Percentiles rank a stretch among this genome's conserved stretches.
Conservation (phyloP, 1,139 yeast genomes). For the Debaryomyces sp. region DNA sequence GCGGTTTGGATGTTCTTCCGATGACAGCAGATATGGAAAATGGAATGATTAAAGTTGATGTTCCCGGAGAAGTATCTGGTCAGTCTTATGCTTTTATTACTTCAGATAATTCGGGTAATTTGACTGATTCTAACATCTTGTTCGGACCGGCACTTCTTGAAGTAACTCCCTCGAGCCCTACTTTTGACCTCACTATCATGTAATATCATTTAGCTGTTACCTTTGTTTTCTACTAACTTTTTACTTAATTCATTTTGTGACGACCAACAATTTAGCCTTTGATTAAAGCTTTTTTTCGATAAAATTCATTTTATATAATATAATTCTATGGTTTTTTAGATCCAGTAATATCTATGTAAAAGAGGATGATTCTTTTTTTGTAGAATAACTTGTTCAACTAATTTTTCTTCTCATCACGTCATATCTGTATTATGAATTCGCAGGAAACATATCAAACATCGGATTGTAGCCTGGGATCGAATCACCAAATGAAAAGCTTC, state of each 20-base stretch:
- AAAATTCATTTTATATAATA: no score
- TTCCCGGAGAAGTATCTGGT: neutral
- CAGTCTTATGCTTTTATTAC: neutral
- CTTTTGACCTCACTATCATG: neutral
- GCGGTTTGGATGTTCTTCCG: constrained; percentile 1
- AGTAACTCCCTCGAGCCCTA: neutral
- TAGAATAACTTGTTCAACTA: no score
- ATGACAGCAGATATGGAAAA: neutral
- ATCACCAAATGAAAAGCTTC: neutral
- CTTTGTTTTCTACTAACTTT: neutral
- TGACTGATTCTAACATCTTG: neutral
- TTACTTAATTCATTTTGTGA: neutral
- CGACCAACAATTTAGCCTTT: neutral
- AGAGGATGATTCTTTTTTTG: no score
- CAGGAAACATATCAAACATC: neutral
- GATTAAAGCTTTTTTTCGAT: neutral
- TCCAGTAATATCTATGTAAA: no score
- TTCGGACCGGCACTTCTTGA: neutral
- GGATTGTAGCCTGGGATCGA: neutral
- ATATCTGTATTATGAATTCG: neutral
- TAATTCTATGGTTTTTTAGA: neutral
- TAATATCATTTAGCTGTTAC: neutral
- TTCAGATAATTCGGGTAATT: neutral
- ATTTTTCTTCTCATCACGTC: no score
- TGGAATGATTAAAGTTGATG: neutral